These are phyloP conservation scores for Tricholoma hemisulphureum DNA, from an alignment of 768 basidiomycete genomes.

Conservation along the genomic window DNA sequence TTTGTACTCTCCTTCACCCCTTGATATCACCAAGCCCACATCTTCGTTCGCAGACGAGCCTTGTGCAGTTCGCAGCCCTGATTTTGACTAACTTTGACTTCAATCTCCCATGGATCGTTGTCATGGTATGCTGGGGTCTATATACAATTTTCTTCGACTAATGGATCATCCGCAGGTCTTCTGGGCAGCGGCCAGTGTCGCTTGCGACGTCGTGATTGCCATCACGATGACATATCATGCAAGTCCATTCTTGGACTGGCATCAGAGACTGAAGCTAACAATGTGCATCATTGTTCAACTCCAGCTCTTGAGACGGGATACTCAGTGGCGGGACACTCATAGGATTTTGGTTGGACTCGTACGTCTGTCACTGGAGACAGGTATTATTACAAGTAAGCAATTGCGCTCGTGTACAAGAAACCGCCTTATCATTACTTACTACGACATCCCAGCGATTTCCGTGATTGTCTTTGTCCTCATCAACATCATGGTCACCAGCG, in stretches of 20 bases:
- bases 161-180: not conserved
- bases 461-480: not conserved
- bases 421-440: not conserved
- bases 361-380: conserved; percentile 29
- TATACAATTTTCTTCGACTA: not conserved
- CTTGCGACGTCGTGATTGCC: conserved; percentile 32
- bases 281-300: not conserved
- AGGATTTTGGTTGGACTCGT: conserved; percentile 28
- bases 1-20: not conserved
- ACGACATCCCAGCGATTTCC: not conserved
- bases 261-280: not conserved
- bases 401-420: not conserved
- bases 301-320: conserved; percentile 29
- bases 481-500: conserved; percentile 6
- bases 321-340: conserved; percentile 27
- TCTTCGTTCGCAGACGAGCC: not conserved
- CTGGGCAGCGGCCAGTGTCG: conserved; percentile 17
- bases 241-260: conserved; percentile 3
- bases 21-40: not conserved
- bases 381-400: conserved; percentile 26
- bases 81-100: not conserved
- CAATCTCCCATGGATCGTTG: not conserved
- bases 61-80: not conserved
- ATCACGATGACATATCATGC: conserved; percentile 32
- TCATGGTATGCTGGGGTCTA: not conserved